phyloP scores from a whole-genome alignment of 192 early-diverging fungal species.

The Coemansia brasiliensis region DNA sequence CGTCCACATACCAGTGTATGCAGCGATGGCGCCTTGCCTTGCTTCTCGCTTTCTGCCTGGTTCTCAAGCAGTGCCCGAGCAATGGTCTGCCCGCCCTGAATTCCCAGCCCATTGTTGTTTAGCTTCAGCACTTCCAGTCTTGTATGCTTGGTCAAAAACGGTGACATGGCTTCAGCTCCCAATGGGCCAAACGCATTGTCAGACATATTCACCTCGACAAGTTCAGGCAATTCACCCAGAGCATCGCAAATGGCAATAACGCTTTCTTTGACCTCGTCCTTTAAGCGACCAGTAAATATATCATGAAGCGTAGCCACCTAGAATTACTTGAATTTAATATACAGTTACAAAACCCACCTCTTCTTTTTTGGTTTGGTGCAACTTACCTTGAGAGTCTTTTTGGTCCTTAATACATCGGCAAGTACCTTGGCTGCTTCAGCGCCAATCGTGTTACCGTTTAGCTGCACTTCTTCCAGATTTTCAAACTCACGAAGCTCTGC shows the following conservation, averaged over 20 bases:
- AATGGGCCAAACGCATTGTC: slow-evolving; percentile 99
- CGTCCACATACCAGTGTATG: slow-evolving; percentile 86
- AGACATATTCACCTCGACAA: slow-evolving; percentile 81
- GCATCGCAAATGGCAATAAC: slow-evolving; percentile 82
- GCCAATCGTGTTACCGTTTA: slow-evolving; percentile 92
- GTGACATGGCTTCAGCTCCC: slow-evolving; percentile 84
- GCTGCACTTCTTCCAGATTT: slow-evolving; percentile 66
- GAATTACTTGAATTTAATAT: not conserved
- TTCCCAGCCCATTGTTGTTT: slow-evolving; percentile 97
- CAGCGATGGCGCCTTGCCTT: slow-evolving; percentile 65
- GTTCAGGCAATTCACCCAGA: slow-evolving; percentile 72
- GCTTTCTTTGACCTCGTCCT: slow-evolving; percentile 83
- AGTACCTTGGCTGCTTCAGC: slow-evolving; percentile 85
- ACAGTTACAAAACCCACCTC: too few relatives aligned
- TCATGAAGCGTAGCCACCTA: slow-evolving; percentile 85
- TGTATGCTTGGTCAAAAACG: slow-evolving; percentile 80
- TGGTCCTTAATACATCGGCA: slow-evolving; percentile 67
- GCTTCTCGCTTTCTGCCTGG: slow-evolving; percentile 67
- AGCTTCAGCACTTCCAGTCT: slow-evolving; percentile 82
- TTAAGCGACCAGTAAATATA: slow-evolving; percentile 91
- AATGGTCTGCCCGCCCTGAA: slow-evolving; percentile 84
- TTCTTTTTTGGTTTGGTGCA: not conserved
- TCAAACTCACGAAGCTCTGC: slow-evolving; percentile 66
- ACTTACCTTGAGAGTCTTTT: slow-evolving; percentile 70
- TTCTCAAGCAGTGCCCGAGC: slow-evolving; percentile 78